Conservation (phyloP, 306 rosid species). For the Hippophae tibetana region DNA sequence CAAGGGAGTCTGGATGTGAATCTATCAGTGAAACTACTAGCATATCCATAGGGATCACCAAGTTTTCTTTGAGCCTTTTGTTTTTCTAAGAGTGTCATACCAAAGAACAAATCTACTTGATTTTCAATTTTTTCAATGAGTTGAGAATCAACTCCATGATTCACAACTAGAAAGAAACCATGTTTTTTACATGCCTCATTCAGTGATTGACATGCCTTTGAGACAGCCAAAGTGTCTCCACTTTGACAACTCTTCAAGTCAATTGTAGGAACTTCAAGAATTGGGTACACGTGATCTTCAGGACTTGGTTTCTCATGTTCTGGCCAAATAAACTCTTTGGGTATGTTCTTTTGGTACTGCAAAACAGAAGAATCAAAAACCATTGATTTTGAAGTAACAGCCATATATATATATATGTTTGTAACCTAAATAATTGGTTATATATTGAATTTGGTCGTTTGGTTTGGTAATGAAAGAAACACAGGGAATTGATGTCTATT, state of each 20-base stretch:
- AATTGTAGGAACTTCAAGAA: background rate
- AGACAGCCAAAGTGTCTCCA: background rate
- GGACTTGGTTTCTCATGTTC: constrained; percentile 7
- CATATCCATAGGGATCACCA: constrained; percentile 8
- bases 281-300: background rate
- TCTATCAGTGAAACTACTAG: constrained; percentile 4
- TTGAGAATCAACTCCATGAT: constrained; percentile 1
- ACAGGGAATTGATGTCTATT: too few relatives aligned
- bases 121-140: background rate
- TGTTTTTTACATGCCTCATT: constrained; percentile 3
- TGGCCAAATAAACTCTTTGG: constrained; percentile 1
- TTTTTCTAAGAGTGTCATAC: background rate
- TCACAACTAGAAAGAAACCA: constrained; percentile 3
- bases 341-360: background rate
- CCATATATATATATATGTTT: too few relatives aligned
- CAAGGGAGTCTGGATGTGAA: constrained; percentile 3
- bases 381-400: too few relatives aligned
- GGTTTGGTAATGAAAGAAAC: too few relatives aligned
- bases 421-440: too few relatives aligned
- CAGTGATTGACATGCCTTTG: background rate
- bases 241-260: background rate
- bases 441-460: too few relatives aligned
- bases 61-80: constrained; percentile 12
- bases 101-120: background rate
- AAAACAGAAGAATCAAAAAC: too few relatives aligned